Evolutionary conservation across 805 yeast genomes (phyloP).

Genomic region (Candida fluviatilis): DNA sequence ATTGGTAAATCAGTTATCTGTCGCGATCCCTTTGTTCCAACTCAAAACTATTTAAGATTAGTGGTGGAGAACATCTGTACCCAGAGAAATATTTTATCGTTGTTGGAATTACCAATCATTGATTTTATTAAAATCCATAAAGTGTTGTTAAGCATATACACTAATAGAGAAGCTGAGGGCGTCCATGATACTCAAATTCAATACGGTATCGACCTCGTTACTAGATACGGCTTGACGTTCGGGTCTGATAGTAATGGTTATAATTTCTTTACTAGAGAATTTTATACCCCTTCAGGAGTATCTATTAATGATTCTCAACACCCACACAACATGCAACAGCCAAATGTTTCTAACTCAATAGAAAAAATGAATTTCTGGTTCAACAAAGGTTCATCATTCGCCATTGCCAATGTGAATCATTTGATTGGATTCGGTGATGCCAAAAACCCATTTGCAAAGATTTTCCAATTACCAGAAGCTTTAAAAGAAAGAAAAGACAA

Average conservation of each 20-base stretch:
- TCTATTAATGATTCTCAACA: constrained; percentile 18
- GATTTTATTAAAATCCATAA: constrained; percentile 66
- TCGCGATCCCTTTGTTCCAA: constrained; percentile 80
- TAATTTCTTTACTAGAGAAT: constrained; percentile 52
- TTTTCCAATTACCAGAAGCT: constrained; percentile 69
- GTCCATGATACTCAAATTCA: constrained; percentile 45
- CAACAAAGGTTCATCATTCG: constrained; percentile 71
- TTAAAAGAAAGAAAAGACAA: constrained; percentile 67
- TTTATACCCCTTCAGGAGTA: constrained; percentile 32
- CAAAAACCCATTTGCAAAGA: constrained; percentile 68
- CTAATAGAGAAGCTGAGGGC: constrained; percentile 18
- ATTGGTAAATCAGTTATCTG: constrained; percentile 77
- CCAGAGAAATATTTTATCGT: constrained; percentile 55
- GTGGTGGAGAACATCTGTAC: constrained; percentile 76
- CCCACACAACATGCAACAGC: constrained; percentile 13
- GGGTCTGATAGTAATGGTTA: constrained; percentile 63
- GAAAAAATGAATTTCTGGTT: constrained; percentile 68
- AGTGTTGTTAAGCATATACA: constrained; percentile 56
- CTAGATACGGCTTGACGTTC: constrained; percentile 61
- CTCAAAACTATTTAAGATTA: constrained; percentile 69
- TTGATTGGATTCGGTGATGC: constrained; percentile 76
- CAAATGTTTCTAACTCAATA: constrained; percentile 24
- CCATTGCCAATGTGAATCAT: constrained; percentile 71
- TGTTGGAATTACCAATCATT: constrained; percentile 55
- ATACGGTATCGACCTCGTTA: constrained; percentile 56